Base-by-base conservation (phyloP, 305 asterid species). In the Ajuga reptans region DNA sequence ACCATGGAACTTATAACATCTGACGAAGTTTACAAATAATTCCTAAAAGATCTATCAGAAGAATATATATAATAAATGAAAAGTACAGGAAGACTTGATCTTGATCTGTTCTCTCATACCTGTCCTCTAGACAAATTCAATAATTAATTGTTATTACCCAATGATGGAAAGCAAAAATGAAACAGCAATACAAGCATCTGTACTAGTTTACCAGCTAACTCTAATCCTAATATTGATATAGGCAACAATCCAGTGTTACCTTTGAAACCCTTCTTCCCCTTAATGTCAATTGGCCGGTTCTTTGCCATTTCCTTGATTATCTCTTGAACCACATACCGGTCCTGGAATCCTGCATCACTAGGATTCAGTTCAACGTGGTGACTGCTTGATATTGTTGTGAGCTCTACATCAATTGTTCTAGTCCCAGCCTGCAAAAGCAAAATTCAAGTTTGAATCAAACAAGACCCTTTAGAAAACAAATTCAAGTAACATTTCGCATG, bases 251-350 rank as follows among this genome's bases (percentile, higher is more conserved):
- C 39, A 0, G 65, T 62, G 62, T 74, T 81, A 89, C 98, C 98
- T 90, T 90, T 90, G 77, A 93, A 93, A 29, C 97, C 94, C 80
- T 82, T 90, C 87, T 83, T 87, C 72, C 97, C 97, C 77, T 93
- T 90, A 24, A 86, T 77, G 82, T 90, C 97, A 78, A 93, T 86
- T 10, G 96, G 95, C 73, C 99, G 84, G 79, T 87, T 90, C 79
- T 84, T 93, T 6, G 99, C 99, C 97, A 93, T 93, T 78, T 90
- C 96, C 79, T 93, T 89, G 61, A 93, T 93, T 42, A 93, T 80
- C 88, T 93, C 97, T 81, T 93, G 96, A 82, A 93, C 99, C 64
- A 93, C 96, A 72, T 90, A 90, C 24, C 97, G 75, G 76, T 93
- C 98, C 75, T 84, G 95, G 84, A 93, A 93, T 72, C 98, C 97